Evolutionary conservation across 306 rosid species (phyloP).

Genomic region (Glycine soja): DNA sequence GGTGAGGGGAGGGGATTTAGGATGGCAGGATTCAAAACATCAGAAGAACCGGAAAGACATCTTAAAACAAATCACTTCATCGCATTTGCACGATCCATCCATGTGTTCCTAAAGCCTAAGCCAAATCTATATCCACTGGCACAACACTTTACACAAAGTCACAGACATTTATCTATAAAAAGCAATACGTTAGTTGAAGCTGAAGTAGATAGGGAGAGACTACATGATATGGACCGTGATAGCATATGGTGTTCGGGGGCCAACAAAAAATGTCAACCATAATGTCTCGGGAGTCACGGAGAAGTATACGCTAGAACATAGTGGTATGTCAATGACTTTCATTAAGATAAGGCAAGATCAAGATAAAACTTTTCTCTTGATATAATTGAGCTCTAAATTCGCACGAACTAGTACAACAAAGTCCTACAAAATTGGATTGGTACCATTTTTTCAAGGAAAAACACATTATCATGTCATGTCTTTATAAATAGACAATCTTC

Average conservation of each 20-base stretch:
- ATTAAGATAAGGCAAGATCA: slow-evolving; percentile 24
- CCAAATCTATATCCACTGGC: not conserved
- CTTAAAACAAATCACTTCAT: not conserved
- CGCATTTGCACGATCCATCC: not conserved
- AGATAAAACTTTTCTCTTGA: slow-evolving; percentile 29
- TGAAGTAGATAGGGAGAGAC: slow-evolving; percentile 25
- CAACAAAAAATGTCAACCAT: not conserved
- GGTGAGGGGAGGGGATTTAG: not conserved
- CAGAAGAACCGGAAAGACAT: not conserved
- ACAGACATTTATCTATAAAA: not conserved
- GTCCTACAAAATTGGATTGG: slow-evolving; percentile 61
- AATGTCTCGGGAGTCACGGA: no score
- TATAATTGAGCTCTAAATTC: slow-evolving; percentile 37
- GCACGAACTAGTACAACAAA: slow-evolving; percentile 35
- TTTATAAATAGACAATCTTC: slow-evolving; percentile 41
- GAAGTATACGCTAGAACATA: not conserved
- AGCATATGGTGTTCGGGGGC: not conserved
- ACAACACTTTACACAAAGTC: not conserved
- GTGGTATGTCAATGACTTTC: slow-evolving; percentile 7
- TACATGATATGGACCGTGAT: not conserved
- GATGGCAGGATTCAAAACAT: not conserved
- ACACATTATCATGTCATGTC: slow-evolving; percentile 36
- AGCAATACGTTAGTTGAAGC: not conserved
- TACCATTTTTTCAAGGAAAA: slow-evolving; percentile 39
- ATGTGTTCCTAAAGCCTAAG: not conserved